These are phyloP conservation scores for Calcarisporium arbuscula DNA, from an alignment of 2,329 filamentous ascomycete genomes.

Conservation along the genomic window DNA sequence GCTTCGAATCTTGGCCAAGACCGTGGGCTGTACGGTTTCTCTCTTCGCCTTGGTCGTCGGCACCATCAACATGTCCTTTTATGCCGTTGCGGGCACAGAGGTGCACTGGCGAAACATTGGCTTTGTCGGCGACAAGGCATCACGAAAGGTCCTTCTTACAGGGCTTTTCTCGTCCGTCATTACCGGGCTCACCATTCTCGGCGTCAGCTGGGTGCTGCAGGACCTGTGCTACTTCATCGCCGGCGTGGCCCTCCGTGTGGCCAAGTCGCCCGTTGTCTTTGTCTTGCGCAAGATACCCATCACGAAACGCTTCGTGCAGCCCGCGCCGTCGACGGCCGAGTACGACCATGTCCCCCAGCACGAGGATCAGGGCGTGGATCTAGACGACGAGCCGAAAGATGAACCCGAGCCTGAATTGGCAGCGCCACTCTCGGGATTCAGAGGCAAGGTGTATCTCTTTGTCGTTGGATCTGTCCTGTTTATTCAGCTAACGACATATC, in stretches of 20 bases:
- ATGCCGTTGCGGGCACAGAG: conserved; percentile 21
- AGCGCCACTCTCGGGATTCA: conserved; percentile 3
- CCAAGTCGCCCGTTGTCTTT: conserved; percentile 16
- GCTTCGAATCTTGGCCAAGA: conserved; percentile 13
- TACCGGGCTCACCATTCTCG: conserved; percentile 11
- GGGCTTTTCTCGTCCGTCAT: conserved; percentile 19
- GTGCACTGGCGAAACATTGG: conserved; percentile 27
- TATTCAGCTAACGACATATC: conserved; percentile 13
- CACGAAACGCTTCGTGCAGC: not conserved
- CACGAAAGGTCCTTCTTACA: conserved; percentile 21
- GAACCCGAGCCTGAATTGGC: conserved; percentile 9
- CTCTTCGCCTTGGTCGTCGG: conserved; percentile 11
- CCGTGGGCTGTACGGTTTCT: conserved; percentile 14
- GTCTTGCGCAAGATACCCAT: conserved; percentile 8
- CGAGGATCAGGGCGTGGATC: conserved; percentile 19
- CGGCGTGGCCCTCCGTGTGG: conserved; percentile 15
- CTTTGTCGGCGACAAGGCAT: conserved; percentile 22
- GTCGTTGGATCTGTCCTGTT: conserved; percentile 11
- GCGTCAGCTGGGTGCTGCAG: conserved; percentile 20
- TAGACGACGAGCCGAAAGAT: conserved; percentile 6
- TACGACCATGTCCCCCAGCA: conserved; percentile 20
- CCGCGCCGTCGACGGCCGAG: not conserved
- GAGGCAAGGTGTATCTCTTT: conserved; percentile 7
- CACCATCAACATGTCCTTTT: conserved; percentile 19
- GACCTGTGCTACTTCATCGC: conserved; percentile 13